A percentile compares a stretch with the other conserved stretches of the same genome.
Conservation (phyloP, 2,329 filamentous ascomycete species). For the Neurospora sp. region DNA sequence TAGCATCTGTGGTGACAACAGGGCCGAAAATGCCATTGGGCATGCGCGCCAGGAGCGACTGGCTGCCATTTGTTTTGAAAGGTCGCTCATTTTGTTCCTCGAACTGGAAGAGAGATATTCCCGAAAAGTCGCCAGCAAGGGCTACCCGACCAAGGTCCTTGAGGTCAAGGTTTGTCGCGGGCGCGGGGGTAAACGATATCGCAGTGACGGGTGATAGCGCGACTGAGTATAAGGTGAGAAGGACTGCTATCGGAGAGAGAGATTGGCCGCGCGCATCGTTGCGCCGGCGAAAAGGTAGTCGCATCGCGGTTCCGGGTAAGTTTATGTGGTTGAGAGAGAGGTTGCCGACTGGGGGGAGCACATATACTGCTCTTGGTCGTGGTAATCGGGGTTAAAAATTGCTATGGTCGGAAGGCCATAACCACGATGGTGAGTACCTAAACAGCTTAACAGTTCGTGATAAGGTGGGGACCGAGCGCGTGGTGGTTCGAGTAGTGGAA, state of each 20-base stretch:
- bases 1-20: conserved; percentile 67
- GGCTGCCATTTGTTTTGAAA: conserved; percentile 64
- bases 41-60: conserved; percentile 69
- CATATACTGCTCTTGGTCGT: conserved; percentile 11
- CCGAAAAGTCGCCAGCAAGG: conserved; percentile 80
- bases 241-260: conserved; percentile 18
- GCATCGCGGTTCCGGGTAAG: conserved; percentile 30
- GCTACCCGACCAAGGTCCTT: conserved; percentile 70
- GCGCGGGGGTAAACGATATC: conserved; percentile 49
- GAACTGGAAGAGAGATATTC: conserved; percentile 83
- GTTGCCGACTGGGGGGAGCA: conserved; percentile 10
- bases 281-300: conserved; percentile 34
- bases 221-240: conserved; percentile 30
- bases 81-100: conserved; percentile 64
- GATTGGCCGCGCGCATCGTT: conserved; percentile 28
- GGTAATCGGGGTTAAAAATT: conserved; percentile 8
- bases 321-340: background rate
- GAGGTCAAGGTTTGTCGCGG: conserved; percentile 67
- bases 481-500: background rate
- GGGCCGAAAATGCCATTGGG: conserved; percentile 77
- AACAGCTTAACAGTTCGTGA: conserved; percentile 4
- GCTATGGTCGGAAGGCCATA: conserved; percentile 14
- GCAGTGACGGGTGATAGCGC: conserved; percentile 29
- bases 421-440: conserved; percentile 1
- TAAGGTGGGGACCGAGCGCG: conserved; percentile 6